Base-by-base conservation (phyloP, 208 protist species). In the Angomonas ambiguus region DNA sequence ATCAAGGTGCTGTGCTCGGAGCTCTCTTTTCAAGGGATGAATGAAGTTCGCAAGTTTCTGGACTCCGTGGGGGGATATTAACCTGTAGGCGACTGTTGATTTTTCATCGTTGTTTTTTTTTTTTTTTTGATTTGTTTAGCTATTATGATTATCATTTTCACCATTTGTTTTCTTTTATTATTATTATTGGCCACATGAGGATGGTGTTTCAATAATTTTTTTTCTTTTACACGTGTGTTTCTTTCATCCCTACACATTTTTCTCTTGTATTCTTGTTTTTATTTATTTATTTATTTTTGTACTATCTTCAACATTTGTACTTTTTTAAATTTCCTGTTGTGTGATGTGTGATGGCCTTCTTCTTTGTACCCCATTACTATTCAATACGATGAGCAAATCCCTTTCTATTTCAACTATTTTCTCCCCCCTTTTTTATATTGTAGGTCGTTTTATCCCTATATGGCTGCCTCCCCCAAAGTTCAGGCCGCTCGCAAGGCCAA, bases 401-500 rank as follows among this genome's bases (percentile, higher is more conserved):
- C 25, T 18, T 30, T 22, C 49, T 30, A 56, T 22, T 8, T 56
- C 49, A 18, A 8, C 25, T 24, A 28, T 30, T 56, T 56, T 56
- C 41, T 20, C 41, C 18, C 41, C 18, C 18, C 25, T 24, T 30
- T 56, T 56, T 56, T 30, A 11, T 56, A 11, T 22, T 56, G 6
- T 27, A 56, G n/a, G 13, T 56, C 49, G 49, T 56, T 0, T 6
- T 64, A 30, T 34, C 31, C 25, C 42, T 11, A 42, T 35, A n/a
- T 51, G 8, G 25, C 24, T 73, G 4, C 24, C 2, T 33, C 61
- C 20, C 38, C 38, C 16, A 74, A 94, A 94, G 80, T 77, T 76
- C 25, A 88, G 85, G 79, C 35, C 87, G 22, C 82, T 94, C 62
- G 88, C 65, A 90, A 88, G 83, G 88, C 86, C 72, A 89, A 86